Evolutionary conservation across 352 stramenopile species (phyloP), one percentile per base, ranked within the genome.

Genomic region (Globisporangium spiculum): DNA sequence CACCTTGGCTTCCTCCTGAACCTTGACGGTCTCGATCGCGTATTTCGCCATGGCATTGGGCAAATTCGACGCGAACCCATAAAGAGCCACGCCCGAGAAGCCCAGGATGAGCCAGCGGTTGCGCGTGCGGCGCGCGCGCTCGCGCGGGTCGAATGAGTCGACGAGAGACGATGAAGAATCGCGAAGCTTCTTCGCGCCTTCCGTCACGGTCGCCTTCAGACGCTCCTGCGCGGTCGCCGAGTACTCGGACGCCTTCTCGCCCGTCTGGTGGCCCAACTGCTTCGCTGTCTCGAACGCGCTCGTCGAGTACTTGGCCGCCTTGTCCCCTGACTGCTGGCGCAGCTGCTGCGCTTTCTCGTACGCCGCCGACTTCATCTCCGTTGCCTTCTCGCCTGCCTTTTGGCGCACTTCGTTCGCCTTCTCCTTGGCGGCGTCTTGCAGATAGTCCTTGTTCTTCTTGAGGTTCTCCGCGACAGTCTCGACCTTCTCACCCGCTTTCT

Each of bases 11-110:
- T 78, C 71, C 54, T 84, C 81, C 38, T 91, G 71, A 44, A 89
- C 75, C 50, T 82, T 84, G 18, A 79, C 75, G 67, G 69, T 81
- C 69, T 92, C 84, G 59, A 92, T 67, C 26, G 77, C 74, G 60
- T 95, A 95, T 24, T 86, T 88, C 24, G 79, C 73, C 79, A 93
- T 76, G 22, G 87, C 87, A 53, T 82, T 68, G 38, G 87, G 87
- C 64, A 83, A 60, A 14, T 77, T 64, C 20, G 84, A 83, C 14
- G 84, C 88, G 65, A 95, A 91, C 1, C 88, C 88, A 54, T 94
- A 95, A 32, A 95, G 34, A 59, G 88, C 88, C 12, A 95, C 24
- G 2, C 75, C 88, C 12, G 85, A 74, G 59, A 89, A 86, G 16
- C 86, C 88, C 22, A 93, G 36, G 36, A 80, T 41, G 18, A 95